Evolutionary conservation across 2,329 filamentous ascomycete genomes (phyloP).

Genomic region (Neodidymelliopsis sp.): DNA sequence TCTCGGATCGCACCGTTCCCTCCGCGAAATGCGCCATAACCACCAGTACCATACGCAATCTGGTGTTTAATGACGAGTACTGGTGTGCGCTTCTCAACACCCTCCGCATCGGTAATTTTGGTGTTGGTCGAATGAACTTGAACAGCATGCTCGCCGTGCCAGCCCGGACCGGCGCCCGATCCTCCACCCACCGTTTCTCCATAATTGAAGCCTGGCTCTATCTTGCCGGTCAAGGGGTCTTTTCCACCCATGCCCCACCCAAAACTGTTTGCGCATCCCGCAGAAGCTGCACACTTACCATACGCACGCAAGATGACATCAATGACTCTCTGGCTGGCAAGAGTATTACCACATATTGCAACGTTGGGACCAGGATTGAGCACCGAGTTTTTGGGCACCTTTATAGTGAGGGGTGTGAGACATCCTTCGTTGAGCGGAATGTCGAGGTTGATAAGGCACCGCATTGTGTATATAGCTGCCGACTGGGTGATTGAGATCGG

Average conservation of each 20-base stretch:
- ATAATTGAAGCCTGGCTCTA: slow-evolving; percentile 36
- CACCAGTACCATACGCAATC: slow-evolving; percentile 41
- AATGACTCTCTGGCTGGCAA: slow-evolving; percentile 25
- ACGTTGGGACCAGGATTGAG: slow-evolving; percentile 49
- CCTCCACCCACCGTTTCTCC: slow-evolving; percentile 49
- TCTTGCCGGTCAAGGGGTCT: slow-evolving; percentile 33
- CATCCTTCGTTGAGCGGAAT: slow-evolving; percentile 54
- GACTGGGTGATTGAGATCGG: slow-evolving; percentile 61
- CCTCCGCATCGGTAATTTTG: slow-evolving; percentile 43
- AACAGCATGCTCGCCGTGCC: slow-evolving; percentile 39
- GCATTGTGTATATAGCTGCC: slow-evolving; percentile 56
- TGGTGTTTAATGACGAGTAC: slow-evolving; percentile 44
- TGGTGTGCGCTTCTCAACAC: slow-evolving; percentile 49
- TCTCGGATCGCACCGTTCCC: slow-evolving; percentile 40
- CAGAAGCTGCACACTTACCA: slow-evolving; percentile 17
- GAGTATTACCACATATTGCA: slow-evolving; percentile 36
- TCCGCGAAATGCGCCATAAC: slow-evolving; percentile 39
- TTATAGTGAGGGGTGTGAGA: slow-evolving; percentile 46
- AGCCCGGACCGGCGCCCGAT: slow-evolving; percentile 41
- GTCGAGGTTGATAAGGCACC: slow-evolving; percentile 42
- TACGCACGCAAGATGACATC: slow-evolving; percentile 33
- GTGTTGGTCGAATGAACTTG: slow-evolving; percentile 48
- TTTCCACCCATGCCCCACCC: slow-evolving; percentile 23
- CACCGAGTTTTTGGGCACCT: slow-evolving; percentile 42
- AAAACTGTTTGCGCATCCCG: slow-evolving; percentile 28